Percentiles rank a stretch among this genome's conserved stretches.
These are phyloP conservation scores for Trametes versicolor DNA, from an alignment of 1,284 basidiomycete species.

Conservation along the genomic window DNA sequence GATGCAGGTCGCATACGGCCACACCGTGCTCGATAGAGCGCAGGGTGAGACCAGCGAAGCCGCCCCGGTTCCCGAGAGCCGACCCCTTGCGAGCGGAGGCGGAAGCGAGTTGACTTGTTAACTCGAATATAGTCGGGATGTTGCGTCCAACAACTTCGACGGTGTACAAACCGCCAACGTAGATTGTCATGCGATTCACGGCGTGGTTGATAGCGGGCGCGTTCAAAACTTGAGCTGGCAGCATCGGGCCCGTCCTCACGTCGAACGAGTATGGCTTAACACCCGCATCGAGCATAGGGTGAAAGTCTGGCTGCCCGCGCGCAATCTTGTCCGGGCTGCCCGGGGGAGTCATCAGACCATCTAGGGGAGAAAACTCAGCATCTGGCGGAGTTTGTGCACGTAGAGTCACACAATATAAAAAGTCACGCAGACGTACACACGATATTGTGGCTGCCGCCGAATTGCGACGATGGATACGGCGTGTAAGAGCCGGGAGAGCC, in stretches of 20 bases:
- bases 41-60: slow-evolving; percentile 28
- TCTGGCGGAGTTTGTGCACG: background rate
- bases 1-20: slow-evolving; percentile 30
- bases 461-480: slow-evolving; percentile 16
- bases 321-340: slow-evolving; percentile 34
- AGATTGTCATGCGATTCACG: slow-evolving; percentile 19
- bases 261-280: slow-evolving; percentile 24
- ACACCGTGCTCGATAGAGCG: slow-evolving; percentile 20
- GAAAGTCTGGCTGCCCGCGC: slow-evolving; percentile 25
- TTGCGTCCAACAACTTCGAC: slow-evolving; percentile 16
- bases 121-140: slow-evolving; percentile 28
- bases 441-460: slow-evolving; percentile 15
- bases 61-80: slow-evolving; percentile 17
- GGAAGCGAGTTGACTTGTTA: slow-evolving; percentile 18
- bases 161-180: slow-evolving; percentile 17
- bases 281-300: slow-evolving; percentile 29
- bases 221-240: slow-evolving; percentile 14
- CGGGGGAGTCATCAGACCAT: slow-evolving; percentile 43
- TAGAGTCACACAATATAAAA: slow-evolving; percentile 29
- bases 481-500: slow-evolving; percentile 13
- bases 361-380: slow-evolving; percentile 27
- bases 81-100: slow-evolving; percentile 14
- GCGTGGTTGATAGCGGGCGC: slow-evolving; percentile 26
- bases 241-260: slow-evolving; percentile 20
- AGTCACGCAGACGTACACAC: slow-evolving; percentile 31